A percentile compares a stretch with the other conserved stretches of the same genome.
Evolutionary conservation across 495 filamentous ascomycete genomes (phyloP).

Genomic region (Lentithecium fluviatile): DNA sequence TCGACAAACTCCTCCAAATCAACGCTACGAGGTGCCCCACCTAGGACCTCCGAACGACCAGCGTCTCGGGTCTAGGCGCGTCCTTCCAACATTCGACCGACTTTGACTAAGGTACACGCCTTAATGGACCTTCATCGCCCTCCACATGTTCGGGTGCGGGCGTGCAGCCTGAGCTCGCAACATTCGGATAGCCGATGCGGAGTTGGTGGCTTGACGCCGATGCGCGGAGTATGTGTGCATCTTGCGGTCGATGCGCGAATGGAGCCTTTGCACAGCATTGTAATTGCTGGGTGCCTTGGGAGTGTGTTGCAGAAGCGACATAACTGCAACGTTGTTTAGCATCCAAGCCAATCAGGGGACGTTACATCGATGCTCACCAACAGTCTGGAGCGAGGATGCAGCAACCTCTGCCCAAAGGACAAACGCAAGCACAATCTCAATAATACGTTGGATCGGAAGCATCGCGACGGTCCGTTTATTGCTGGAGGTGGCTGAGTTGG

Average conservation of each 20-base stretch:
- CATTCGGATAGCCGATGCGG: background rate
- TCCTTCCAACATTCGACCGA: no score
- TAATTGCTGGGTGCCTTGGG: background rate
- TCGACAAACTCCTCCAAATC: no score
- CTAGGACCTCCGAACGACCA: no score
- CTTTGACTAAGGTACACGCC: no score
- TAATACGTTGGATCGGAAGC: background rate
- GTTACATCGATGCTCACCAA: background rate
- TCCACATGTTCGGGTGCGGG: background rate
- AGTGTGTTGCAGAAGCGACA: background rate
- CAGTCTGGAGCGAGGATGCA: background rate
- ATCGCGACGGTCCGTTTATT: background rate
- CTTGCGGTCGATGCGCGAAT: slow-evolving; percentile 1
- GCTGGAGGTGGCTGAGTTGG: background rate
- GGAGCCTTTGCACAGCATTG: background rate
- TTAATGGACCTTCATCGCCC: background rate
- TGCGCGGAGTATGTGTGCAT: background rate
- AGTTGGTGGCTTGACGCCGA: background rate
- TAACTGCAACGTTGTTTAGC: background rate
- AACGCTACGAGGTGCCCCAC: no score
- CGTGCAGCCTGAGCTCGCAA: background rate
- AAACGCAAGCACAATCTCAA: background rate
- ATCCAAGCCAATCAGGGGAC: background rate
- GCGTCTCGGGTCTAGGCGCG: no score
- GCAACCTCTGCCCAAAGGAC: background rate